These are phyloP conservation scores for Calocybe gambosa DNA, from an alignment of 1,284 basidiomycete genomes.

Conservation along the genomic window DNA sequence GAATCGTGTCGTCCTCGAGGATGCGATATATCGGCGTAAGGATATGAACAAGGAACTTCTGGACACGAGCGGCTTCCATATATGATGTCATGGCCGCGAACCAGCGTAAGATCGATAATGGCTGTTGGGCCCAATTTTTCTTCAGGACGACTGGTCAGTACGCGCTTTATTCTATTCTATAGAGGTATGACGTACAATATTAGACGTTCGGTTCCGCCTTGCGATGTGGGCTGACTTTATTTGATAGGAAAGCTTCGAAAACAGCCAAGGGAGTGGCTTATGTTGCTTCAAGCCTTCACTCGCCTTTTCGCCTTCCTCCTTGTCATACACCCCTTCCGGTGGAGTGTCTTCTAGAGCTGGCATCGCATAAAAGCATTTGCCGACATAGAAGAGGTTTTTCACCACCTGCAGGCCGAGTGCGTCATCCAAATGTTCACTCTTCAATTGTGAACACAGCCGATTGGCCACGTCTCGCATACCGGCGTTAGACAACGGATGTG, in stretches of 20 bases:
- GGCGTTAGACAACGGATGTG: constrained; percentile 43
- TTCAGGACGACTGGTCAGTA: constrained; percentile 14
- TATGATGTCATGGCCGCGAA: constrained; percentile 86
- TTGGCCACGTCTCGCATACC: constrained; percentile 70
- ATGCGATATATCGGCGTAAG: constrained; percentile 85
- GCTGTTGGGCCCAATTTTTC: constrained; percentile 71
- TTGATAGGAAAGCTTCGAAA: constrained; percentile 90
- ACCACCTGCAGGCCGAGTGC: constrained; percentile 80
- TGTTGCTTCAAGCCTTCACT: constrained; percentile 25
- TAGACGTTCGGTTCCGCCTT: constrained; percentile 47
- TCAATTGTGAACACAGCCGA: constrained; percentile 77
- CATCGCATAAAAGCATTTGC: constrained; percentile 71
- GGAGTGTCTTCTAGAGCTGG: constrained; percentile 21
- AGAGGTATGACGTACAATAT: constrained; percentile 35
- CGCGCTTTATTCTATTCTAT: constrained; percentile 3
- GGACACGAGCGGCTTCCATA: constrained; percentile 53
- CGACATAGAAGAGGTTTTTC: constrained; percentile 91
- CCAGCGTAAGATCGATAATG: constrained; percentile 81
- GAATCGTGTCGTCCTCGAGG: constrained; percentile 77
- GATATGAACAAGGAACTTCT: constrained; percentile 77
- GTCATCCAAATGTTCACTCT: constrained; percentile 77
- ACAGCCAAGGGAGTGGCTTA: constrained; percentile 85
- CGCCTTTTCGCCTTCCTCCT: constrained; percentile 24
- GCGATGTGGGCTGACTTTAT: constrained; percentile 69
- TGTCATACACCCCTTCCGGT: constrained; percentile 11